Conservation (phyloP, 2,329 filamentous ascomycete genomes). For the Trichoderma simmonsii region DNA sequence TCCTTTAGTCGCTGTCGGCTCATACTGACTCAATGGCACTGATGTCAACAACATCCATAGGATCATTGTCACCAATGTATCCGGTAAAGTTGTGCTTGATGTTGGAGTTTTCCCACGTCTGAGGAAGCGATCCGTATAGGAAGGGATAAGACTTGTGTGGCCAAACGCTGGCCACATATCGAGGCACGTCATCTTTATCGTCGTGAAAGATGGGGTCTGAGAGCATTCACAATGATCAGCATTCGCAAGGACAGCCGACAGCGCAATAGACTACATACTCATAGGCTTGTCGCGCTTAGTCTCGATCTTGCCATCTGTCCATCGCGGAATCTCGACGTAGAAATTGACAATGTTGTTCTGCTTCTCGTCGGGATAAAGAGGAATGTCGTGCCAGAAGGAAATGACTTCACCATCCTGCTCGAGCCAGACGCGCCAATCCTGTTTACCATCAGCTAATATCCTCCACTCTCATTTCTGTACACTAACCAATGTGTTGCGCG, state of each 20-base stretch:
- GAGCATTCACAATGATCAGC: neutral
- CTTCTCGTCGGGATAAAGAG: constrained; percentile 35
- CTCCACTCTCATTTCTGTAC: neutral
- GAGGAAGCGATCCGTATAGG: constrained; percentile 43
- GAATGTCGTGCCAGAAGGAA: constrained; percentile 43
- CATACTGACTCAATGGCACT: constrained; percentile 30
- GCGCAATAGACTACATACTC: constrained; percentile 27
- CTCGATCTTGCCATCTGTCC: constrained; percentile 41
- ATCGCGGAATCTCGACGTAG: constrained; percentile 42
- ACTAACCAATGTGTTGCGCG: constrained; percentile 37
- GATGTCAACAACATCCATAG: constrained; percentile 41
- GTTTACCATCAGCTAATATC: neutral
- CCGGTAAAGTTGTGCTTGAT: constrained; percentile 38
- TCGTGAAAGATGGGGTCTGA: constrained; percentile 42
- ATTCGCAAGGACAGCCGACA: neutral
- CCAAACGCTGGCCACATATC: constrained; percentile 43
- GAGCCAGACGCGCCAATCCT: constrained; percentile 43
- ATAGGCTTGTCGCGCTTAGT: constrained; percentile 39
- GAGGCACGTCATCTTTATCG: constrained; percentile 34
- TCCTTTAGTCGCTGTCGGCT: neutral
- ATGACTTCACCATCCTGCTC: constrained; percentile 39
- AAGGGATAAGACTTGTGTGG: constrained; percentile 44
- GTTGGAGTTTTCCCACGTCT: constrained; percentile 45
- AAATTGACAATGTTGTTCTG: constrained; percentile 37
- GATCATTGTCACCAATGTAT: constrained; percentile 40